Base-by-base conservation (phyloP, 2,329 filamentous ascomycete genomes). In the Trichoderma koningii region DNA sequence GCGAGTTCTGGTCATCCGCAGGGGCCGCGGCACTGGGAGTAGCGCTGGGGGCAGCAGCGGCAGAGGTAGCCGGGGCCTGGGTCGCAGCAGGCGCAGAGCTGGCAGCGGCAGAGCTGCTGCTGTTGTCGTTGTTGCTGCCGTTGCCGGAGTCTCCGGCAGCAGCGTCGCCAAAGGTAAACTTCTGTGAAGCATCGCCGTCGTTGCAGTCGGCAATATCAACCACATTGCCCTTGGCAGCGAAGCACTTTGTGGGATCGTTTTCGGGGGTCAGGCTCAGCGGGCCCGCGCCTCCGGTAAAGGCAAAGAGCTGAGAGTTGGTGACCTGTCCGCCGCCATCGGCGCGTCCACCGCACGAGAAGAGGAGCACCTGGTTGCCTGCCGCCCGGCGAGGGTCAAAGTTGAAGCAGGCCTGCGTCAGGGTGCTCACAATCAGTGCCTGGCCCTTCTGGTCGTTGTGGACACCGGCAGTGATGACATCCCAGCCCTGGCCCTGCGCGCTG, bases 301-400 rank as follows among this genome's bases (percentile, higher is more conserved):
- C 72, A 67, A 85, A 85, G 2, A 83, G 74, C 71, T 86, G 84
- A 0, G 83, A 85, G 60, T 79, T 74, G 7, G 82, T 81, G 2
- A 83, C 81, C 5, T 73, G 68, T 15, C 84, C 83, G 21, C 79
- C 74, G 51, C 84, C 84, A 66, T 83, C 85, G 21, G 84, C 84
- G 45, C 84, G 78, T 17, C 84, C 84, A 57, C 84, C 85, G 67
- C 85, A 87, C 12, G 84, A 85, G 69, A 87, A 87, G 26, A 87
- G 76, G 41, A 82, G 69, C 15, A 85, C 82, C 68, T 85, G 83
- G 69, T 82, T 81, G 12, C 82, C 83, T 2, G 77, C 76, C 0
- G 77, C 73, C 30, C 83, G 78, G 53, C 84, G 78, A 5, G 80
- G 78, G 68, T 87, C 84, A 66, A 85, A 85, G 75, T 85, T 87